Conservation (phyloP, 1,139 yeast genomes). For the Yamadazyma epiphylla region DNA sequence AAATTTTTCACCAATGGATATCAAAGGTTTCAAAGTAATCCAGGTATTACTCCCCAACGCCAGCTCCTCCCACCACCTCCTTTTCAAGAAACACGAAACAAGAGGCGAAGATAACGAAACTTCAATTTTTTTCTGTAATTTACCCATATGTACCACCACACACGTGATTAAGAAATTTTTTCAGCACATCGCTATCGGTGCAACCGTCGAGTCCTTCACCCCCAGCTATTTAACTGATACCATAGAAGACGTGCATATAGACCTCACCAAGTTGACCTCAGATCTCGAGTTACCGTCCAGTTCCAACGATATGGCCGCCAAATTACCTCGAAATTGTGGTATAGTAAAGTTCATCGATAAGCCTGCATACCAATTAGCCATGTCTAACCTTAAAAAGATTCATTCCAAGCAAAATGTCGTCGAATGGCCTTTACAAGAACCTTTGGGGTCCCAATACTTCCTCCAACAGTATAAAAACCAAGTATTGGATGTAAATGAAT, state of each 20-base stretch:
- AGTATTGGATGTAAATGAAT: slow-evolving; percentile 41
- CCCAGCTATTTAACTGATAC: slow-evolving; percentile 36
- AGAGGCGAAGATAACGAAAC: slow-evolving; percentile 37
- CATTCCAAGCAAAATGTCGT: slow-evolving; percentile 20
- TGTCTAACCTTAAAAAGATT: slow-evolving; percentile 54
- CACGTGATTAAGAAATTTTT: slow-evolving; percentile 55
- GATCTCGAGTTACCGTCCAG: slow-evolving; percentile 42
- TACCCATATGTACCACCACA: slow-evolving; percentile 61
- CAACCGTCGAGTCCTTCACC: slow-evolving; percentile 51
- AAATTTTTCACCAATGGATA: slow-evolving; percentile 35
- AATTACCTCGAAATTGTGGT: slow-evolving; percentile 70
- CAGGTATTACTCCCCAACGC: slow-evolving; percentile 39
- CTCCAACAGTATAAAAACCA: slow-evolving; percentile 23
- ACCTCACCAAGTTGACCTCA: slow-evolving; percentile 57
- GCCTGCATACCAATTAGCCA: slow-evolving; percentile 64
- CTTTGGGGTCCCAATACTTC: slow-evolving; percentile 28
- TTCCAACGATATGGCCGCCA: slow-evolving; percentile 16
- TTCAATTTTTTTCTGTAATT: slow-evolving; percentile 69
- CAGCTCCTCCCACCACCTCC: slow-evolving; percentile 45
- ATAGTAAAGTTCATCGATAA: slow-evolving; percentile 74
- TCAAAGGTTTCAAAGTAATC: slow-evolving; percentile 55
- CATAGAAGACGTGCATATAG: slow-evolving; percentile 52
- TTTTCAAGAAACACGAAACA: slow-evolving; percentile 60
- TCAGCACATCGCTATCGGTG: slow-evolving; percentile 55
- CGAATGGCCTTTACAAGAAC: slow-evolving; percentile 28